Evolutionary conservation across 345 rosid genomes (phyloP).

Genomic region (Ceriops tagal): DNA sequence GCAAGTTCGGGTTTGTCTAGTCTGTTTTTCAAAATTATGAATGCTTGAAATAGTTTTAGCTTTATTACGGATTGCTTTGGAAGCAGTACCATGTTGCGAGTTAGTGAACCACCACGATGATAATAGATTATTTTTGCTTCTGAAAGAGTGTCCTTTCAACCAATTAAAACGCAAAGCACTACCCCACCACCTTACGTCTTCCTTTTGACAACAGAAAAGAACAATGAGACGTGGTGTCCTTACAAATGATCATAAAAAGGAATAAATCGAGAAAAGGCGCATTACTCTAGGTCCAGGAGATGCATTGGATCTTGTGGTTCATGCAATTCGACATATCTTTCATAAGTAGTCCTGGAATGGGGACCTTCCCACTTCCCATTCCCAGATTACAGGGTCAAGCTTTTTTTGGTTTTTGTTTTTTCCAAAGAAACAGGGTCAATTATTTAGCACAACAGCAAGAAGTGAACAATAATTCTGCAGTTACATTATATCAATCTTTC

Average conservation of each 20-base stretch:
- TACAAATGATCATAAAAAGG: background rate
- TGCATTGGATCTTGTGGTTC: conserved; percentile 14
- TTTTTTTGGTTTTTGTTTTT: too few relatives aligned
- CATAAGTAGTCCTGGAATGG: background rate
- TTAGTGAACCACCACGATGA: background rate
- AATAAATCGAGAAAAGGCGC: background rate
- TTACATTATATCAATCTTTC: background rate
- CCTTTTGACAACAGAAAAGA: conserved; percentile 3
- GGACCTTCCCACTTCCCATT: conserved; percentile 11
- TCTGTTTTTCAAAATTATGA: background rate
- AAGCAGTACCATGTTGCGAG: background rate
- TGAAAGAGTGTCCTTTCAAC: background rate
- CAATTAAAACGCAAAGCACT: conserved; percentile 9
- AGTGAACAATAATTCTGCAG: background rate
- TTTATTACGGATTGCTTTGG: background rate
- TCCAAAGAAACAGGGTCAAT: background rate
- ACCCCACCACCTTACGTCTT: conserved; percentile 18
- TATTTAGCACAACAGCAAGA: background rate
- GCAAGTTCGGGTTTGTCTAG: too few relatives aligned
- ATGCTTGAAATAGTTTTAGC: background rate
- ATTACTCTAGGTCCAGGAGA: conserved; percentile 4
- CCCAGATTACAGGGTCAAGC: background rate
- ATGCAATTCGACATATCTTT: conserved; percentile 6
- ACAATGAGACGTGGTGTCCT: background rate
- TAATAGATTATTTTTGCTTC: background rate